A percentile compares a stretch with the other conserved stretches of the same genome.
Conservation (phyloP, 73 alveolate species). For the Paramecium primaurelia region DNA sequence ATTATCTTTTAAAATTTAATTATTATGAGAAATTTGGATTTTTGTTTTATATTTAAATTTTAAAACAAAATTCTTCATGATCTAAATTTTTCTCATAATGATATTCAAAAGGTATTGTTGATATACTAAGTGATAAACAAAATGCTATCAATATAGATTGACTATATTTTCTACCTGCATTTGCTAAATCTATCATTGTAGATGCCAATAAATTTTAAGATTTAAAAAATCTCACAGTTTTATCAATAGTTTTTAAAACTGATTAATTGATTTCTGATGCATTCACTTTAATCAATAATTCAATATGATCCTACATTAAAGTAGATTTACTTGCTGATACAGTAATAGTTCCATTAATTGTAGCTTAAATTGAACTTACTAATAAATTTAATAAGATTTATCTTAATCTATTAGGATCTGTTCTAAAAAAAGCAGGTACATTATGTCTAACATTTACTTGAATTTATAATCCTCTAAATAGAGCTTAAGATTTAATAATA, state of each 20-base stretch:
- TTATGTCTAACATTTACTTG: not conserved
- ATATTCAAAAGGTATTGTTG: not conserved
- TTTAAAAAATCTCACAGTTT: not conserved
- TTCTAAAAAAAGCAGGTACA: slow-evolving; percentile 7
- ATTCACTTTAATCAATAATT: not conserved
- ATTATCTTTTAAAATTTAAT: not conserved
- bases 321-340: not conserved
- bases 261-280: slow-evolving; percentile 7
- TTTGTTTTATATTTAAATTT: not conserved
- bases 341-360: not conserved
- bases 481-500: not conserved
- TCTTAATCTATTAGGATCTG: slow-evolving; percentile 31
- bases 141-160: slow-evolving; percentile 11
- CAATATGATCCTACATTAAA: not conserved
- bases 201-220: not conserved
- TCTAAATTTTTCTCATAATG: not conserved
- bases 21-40: not conserved
- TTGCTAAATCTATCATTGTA: not conserved
- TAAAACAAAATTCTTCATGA: not conserved
- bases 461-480: not conserved
- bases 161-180: not conserved
- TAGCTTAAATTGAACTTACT: not conserved
- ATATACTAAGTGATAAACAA: not conserved
- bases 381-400: not conserved
- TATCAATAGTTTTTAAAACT: not conserved